phyloP scores from a whole-genome alignment of 768 basidiomycete genomes.

The Agrocybe praecox region DNA sequence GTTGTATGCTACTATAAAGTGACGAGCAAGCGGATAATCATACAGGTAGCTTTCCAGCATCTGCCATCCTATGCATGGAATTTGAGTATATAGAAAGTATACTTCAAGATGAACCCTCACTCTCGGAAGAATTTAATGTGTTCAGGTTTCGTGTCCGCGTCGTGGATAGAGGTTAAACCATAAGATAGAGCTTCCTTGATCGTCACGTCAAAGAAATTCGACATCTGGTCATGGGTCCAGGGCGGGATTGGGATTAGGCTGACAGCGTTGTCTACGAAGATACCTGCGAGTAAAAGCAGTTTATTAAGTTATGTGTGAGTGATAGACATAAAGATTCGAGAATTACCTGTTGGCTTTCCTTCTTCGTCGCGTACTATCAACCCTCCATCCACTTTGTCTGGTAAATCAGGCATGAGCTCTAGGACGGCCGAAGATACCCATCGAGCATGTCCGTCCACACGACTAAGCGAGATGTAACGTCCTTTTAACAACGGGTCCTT shows the following conservation, averaged over 20 bases:
- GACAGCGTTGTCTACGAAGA: constrained; percentile 92
- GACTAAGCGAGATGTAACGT: constrained; percentile 69
- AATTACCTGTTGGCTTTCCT: constrained; percentile 69
- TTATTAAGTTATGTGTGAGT: not conserved
- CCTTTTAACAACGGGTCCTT: constrained; percentile 65
- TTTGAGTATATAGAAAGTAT: not conserved
- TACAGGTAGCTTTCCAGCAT: constrained; percentile 69
- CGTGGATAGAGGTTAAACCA: constrained; percentile 88
- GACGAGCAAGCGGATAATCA: constrained; percentile 19
- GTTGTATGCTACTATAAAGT: not conserved
- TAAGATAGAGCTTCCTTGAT: constrained; percentile 70
- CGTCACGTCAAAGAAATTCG: constrained; percentile 63
- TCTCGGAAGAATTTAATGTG: constrained; percentile 65
- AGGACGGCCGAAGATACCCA: constrained; percentile 86
- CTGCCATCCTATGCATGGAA: constrained; percentile 57
- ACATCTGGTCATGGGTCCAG: constrained; percentile 59
- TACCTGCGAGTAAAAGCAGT: constrained; percentile 38
- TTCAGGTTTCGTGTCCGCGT: constrained; percentile 59
- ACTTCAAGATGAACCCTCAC: constrained; percentile 37
- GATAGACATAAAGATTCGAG: not conserved
- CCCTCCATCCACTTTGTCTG: constrained; percentile 70
- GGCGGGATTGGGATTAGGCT: constrained; percentile 66
- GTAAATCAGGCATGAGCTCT: constrained; percentile 61
- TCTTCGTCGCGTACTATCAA: constrained; percentile 62
- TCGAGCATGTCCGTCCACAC: constrained; percentile 83